Conservation (phyloP, 2,329 filamentous ascomycete species). For the Orbilia quercus region DNA sequence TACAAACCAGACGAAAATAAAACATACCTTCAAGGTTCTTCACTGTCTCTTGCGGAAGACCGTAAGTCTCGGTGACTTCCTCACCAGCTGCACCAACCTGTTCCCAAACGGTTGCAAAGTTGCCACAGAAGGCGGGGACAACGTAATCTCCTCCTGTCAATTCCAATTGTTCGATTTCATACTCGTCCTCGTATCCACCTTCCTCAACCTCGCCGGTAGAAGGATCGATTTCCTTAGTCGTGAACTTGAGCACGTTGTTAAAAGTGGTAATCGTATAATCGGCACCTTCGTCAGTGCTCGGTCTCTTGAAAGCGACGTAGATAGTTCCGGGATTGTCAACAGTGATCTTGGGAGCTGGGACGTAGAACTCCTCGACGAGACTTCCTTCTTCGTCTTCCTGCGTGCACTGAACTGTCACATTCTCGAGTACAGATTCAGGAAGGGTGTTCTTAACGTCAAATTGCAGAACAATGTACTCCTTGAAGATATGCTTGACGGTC, state of each 20-base stretch:
- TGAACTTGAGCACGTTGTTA: conserved; percentile 94
- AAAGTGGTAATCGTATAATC: conserved; percentile 84
- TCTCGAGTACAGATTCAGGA: conserved; percentile 87
- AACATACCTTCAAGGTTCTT: conserved; percentile 89
- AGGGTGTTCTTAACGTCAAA: conserved; percentile 99
- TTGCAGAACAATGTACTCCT: conserved; percentile 93
- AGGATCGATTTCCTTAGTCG: conserved; percentile 96
- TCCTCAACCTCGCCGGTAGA: conserved; percentile 93
- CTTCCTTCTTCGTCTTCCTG: conserved; percentile 72
- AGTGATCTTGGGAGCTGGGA: conserved; percentile 82
- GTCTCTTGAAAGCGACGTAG: conserved; percentile 93
- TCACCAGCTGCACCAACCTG: conserved; percentile 89
- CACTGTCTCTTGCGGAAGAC: conserved; percentile 80
- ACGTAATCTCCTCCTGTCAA: conserved; percentile 93
- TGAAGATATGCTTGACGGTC: conserved; percentile 96
- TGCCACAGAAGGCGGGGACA: conserved; percentile 89
- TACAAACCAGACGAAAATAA: background rate
- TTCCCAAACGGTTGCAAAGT: conserved; percentile 96
- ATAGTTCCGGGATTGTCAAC: conserved; percentile 91
- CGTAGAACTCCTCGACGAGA: conserved; percentile 87
- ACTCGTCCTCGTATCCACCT: conserved; percentile 94
- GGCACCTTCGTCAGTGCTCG: conserved; percentile 61
- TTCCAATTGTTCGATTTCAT: conserved; percentile 93
- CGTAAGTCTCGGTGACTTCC: conserved; percentile 82
- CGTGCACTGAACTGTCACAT: conserved; percentile 83